A percentile compares a stretch with the other conserved stretches of the same genome.
Evolutionary conservation across 306 rosid genomes (phyloP).

Genomic region (Fragaria vesca): DNA sequence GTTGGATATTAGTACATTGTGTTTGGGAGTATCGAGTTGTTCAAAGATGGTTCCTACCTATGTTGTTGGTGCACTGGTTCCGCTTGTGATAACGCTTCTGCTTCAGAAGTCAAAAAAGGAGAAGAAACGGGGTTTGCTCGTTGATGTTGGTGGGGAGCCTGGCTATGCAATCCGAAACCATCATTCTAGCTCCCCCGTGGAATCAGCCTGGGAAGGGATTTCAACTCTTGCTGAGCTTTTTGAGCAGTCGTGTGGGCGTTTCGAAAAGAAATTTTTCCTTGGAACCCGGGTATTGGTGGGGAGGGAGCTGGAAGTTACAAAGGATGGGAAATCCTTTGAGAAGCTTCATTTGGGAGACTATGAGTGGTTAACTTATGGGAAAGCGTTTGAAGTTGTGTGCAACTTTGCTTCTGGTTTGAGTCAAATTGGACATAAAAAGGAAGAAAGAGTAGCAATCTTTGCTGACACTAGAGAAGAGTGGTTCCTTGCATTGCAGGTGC

Average conservation of each 20-base stretch:
- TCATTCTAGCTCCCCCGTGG: conserved; percentile 39
- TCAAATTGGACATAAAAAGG: conserved; percentile 58
- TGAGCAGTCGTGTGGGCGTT: conserved; percentile 58
- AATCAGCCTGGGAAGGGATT: conserved; percentile 70
- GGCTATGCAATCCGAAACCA: conserved; percentile 63
- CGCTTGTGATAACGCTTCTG: conserved; percentile 55
- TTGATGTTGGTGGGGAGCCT: conserved; percentile 65
- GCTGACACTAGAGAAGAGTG: conserved; percentile 92
- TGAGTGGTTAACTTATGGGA: conserved; percentile 71
- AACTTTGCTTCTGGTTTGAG: conserved; percentile 77
- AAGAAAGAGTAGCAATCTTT: conserved; percentile 81
- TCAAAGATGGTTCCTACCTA: conserved; percentile 60
- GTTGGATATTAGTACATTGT: conserved; percentile 14
- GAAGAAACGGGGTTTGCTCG: conserved; percentile 63
- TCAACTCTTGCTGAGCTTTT: conserved; percentile 82
- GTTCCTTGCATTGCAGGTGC: conserved; percentile 94
- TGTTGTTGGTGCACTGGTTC: conserved; percentile 58
- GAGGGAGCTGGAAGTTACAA: conserved; percentile 49
- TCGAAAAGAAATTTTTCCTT: conserved; percentile 50
- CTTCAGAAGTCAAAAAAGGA: conserved; percentile 43
- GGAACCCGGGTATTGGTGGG: conserved; percentile 75
- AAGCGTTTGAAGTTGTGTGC: conserved; percentile 60
- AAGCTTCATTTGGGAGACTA: conserved; percentile 85
- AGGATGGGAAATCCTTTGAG: conserved; percentile 75
- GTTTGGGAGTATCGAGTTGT: background rate